These are phyloP conservation scores for Collybiopsis luxurians DNA, from an alignment of 768 basidiomycete genomes.

Conservation along the genomic window DNA sequence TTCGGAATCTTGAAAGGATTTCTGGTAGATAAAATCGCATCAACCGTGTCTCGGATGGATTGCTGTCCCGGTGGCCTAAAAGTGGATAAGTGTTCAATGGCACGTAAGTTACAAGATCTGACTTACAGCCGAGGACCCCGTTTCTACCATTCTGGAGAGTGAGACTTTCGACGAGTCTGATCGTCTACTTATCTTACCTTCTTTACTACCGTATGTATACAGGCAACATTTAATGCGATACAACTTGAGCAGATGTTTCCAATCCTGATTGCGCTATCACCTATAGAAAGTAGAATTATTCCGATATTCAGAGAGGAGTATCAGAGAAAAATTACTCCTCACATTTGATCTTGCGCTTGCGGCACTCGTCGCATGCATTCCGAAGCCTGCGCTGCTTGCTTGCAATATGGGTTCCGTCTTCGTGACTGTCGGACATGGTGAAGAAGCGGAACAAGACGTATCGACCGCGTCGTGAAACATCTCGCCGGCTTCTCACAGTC, in stretches of 20 bases:
- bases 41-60: neutral
- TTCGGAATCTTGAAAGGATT: neutral
- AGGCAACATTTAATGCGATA: constrained; percentile 36
- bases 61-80: neutral
- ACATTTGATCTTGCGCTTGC: too few relatives aligned
- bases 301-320: too few relatives aligned
- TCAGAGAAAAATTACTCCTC: too few relatives aligned
- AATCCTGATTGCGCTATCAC: constrained; percentile 46
- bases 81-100: neutral
- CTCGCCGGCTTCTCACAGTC: too few relatives aligned
- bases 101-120: constrained; percentile 18
- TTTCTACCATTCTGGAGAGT: constrained; percentile 2
- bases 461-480: too few relatives aligned
- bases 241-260: constrained; percentile 42
- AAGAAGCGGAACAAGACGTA: too few relatives aligned
- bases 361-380: too few relatives aligned
- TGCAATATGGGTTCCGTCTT: too few relatives aligned
- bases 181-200: constrained; percentile 17
- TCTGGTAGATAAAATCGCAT: neutral
- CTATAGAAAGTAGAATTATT: constrained; percentile 20
- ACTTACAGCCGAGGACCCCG: constrained; percentile 35
- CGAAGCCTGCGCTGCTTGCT: too few relatives aligned
- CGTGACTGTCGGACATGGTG: too few relatives aligned
- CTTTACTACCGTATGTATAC: constrained; percentile 41
- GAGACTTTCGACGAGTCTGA: neutral